Conservation (phyloP, 2,329 filamentous ascomycete species). For the Beauveria sp. region DNA sequence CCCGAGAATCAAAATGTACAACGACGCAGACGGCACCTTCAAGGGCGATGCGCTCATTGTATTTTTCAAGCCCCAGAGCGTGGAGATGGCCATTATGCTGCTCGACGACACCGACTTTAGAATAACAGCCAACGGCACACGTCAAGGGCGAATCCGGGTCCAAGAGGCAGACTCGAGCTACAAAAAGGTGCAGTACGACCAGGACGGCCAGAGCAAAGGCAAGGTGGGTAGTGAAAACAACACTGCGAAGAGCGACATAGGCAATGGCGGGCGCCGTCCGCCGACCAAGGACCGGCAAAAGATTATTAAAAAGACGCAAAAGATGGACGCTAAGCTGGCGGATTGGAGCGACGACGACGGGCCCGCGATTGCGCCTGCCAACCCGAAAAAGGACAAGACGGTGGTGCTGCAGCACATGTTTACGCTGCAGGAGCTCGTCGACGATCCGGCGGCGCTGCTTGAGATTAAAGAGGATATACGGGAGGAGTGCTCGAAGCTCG, state of each 20-base stretch:
- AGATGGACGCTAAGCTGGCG: constrained; percentile 81
- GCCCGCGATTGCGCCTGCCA: constrained; percentile 36
- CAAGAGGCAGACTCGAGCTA: constrained; percentile 82
- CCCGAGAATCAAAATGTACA: constrained; percentile 90
- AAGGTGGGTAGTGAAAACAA: constrained; percentile 19
- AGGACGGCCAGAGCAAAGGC: constrained; percentile 20
- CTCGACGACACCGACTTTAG: constrained; percentile 79
- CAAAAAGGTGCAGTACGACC: constrained; percentile 73
- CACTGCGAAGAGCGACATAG: constrained; percentile 14
- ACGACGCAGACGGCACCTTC: constrained; percentile 70
- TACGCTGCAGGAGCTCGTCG: constrained; percentile 73
- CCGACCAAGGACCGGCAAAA: constrained; percentile 64
- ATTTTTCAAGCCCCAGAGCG: constrained; percentile 93
- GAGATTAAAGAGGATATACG: constrained; percentile 94
- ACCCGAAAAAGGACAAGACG: constrained; percentile 61
- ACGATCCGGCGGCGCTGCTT: constrained; percentile 72
- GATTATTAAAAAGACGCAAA: constrained; percentile 85
- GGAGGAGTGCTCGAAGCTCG: constrained; percentile 80
- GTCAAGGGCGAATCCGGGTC: constrained; percentile 64
- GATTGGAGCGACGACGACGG: constrained; percentile 93
- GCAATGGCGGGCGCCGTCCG: constrained; percentile 33
- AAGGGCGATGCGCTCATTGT: constrained; percentile 91
- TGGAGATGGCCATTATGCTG: constrained; percentile 73
- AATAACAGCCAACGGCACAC: constrained; percentile 43
- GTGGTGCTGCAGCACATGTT: constrained; percentile 94